Conservation (phyloP, 495 filamentous ascomycete genomes). For the Clohesyomyces aquaticus region DNA sequence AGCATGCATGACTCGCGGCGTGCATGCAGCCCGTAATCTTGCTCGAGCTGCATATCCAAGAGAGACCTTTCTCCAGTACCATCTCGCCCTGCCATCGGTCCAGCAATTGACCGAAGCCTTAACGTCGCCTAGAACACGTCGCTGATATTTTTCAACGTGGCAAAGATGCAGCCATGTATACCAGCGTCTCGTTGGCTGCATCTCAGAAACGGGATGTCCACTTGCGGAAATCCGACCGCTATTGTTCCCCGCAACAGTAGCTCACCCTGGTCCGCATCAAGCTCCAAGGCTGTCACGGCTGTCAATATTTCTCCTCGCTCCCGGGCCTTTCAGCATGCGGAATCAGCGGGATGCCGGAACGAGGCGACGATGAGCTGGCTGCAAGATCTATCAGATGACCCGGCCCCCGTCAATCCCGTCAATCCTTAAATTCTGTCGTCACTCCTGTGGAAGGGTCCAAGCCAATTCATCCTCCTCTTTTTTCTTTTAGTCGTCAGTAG, state of each 20-base stretch:
- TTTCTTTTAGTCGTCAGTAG: background rate
- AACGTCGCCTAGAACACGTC: background rate
- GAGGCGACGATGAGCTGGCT: background rate
- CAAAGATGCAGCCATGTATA: background rate
- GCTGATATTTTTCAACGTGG: background rate
- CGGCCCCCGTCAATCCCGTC: too few relatives aligned
- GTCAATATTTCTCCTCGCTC: slow-evolving; percentile 1
- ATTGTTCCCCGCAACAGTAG: slow-evolving; percentile 27
- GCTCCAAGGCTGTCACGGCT: slow-evolving; percentile 14
- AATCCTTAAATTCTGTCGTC: too few relatives aligned
- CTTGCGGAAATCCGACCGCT: slow-evolving; percentile 17
- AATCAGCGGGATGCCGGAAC: slow-evolving; percentile 15
- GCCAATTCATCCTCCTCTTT: slow-evolving; percentile 2
- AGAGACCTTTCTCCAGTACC: background rate
- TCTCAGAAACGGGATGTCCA: slow-evolving; percentile 3
- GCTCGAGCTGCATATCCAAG: background rate
- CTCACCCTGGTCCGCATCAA: background rate
- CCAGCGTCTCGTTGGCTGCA: background rate
- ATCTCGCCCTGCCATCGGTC: background rate
- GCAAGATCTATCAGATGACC: slow-evolving; percentile 12
- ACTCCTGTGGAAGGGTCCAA: too few relatives aligned
- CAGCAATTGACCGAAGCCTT: background rate
- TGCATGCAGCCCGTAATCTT: background rate
- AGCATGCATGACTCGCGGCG: slow-evolving; percentile 3
- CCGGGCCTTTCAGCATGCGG: background rate